Evolutionary conservation across 768 basidiomycete genomes (phyloP).

Genomic region (Tricholomella constricta): DNA sequence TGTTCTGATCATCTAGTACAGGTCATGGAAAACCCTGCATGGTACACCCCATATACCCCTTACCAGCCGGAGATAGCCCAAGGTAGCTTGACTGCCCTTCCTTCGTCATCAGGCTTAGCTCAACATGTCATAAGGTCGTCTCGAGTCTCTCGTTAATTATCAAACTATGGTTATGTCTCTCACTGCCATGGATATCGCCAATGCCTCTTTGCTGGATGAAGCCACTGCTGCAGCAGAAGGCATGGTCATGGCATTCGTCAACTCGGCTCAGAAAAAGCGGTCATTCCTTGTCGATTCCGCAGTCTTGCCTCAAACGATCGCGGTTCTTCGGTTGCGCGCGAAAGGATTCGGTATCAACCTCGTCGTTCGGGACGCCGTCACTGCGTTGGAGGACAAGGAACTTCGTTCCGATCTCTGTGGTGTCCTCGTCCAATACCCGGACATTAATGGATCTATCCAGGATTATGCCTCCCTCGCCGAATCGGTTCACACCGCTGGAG

Average conservation of each 20-base stretch:
- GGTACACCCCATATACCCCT: conserved; percentile 97
- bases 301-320: conserved; percentile 86
- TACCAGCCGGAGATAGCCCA: conserved; percentile 99
- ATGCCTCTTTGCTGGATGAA: conserved; percentile 94
- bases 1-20: conserved; percentile 25
- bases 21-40: conserved; percentile 94
- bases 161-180: conserved; percentile 96
- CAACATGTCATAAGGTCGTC: conserved; percentile 61
- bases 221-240: conserved; percentile 94
- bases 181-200: conserved; percentile 93
- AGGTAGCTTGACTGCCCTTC: conserved; percentile 50
- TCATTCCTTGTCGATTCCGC: conserved; percentile 85
- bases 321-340: conserved; percentile 87
- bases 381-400: conserved; percentile 51
- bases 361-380: conserved; percentile 61
- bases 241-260: conserved; percentile 91
- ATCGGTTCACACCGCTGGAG: conserved; percentile 71
- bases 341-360: conserved; percentile 92
- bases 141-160: conserved; percentile 95
- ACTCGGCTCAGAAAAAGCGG: conserved; percentile 67
- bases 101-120: conserved; percentile 3
- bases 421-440: conserved; percentile 91
- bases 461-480: conserved; percentile 70
- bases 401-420: conserved; percentile 74
- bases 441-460: conserved; percentile 81